phyloP scores from a whole-genome alignment of 768 basidiomycete species.

The Trametes sanguinea region DNA sequence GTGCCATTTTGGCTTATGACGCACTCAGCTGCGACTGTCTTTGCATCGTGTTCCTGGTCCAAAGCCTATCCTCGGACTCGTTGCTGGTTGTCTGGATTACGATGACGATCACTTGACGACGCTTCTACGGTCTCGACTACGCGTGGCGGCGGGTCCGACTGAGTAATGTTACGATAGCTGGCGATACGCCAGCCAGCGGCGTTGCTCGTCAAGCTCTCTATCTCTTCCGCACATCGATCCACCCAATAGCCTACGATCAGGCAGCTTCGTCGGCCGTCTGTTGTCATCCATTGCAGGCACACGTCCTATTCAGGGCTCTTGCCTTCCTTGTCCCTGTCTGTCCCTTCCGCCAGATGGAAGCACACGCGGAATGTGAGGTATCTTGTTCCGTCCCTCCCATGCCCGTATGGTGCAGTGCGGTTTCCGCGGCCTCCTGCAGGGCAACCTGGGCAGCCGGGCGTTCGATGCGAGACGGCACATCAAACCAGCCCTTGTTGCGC shows the following conservation, averaged over 20 bases:
- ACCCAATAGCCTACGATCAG: constrained; percentile 14
- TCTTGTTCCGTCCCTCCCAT: neutral
- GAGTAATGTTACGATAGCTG: neutral
- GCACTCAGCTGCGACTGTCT: neutral
- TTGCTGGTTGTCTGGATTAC: neutral
- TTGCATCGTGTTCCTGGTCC: too few relatives aligned
- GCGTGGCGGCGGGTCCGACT: constrained; percentile 7
- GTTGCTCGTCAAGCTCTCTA: neutral
- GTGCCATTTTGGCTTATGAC: constrained; percentile 11
- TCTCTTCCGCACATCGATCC: constrained; percentile 2
- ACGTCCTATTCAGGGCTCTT: constrained; percentile 4
- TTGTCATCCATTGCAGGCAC: constrained; percentile 7
- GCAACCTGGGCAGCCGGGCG: neutral
- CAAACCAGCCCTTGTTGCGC: constrained; percentile 6
- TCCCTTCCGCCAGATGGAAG: neutral
- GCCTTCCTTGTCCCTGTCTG: neutral
- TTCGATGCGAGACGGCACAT: neutral
- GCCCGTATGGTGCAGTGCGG: constrained; percentile 1
- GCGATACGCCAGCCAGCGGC: neutral
- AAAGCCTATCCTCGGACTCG: neutral
- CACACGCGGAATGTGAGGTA: neutral
- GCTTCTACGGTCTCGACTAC: constrained; percentile 7
- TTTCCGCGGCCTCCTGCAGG: neutral
- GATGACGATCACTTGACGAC: constrained; percentile 13
- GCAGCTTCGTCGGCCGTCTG: constrained; percentile 13